These are phyloP conservation scores for Pseudocercospora fuligena DNA, from an alignment of 2,329 filamentous ascomycete species.

Conservation along the genomic window DNA sequence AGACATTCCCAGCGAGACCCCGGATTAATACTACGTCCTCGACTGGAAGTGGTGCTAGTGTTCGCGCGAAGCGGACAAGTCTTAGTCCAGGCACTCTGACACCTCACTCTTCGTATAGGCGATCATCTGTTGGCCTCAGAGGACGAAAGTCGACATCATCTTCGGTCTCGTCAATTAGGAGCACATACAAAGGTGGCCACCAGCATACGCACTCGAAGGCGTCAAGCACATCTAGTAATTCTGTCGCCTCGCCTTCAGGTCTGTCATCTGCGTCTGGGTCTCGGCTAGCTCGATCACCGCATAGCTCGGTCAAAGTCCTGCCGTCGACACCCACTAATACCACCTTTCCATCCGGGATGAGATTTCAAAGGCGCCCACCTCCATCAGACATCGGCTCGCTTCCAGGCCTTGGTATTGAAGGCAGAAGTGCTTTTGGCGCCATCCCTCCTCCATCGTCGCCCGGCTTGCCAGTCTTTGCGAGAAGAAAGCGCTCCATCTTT, in stretches of 20 bases:
- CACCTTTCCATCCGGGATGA: constrained; percentile 82
- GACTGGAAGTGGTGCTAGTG: constrained; percentile 39
- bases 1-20: constrained; percentile 48
- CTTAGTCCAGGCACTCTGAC: constrained; percentile 79
- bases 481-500: constrained; percentile 79
- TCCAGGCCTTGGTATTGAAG: constrained; percentile 35
- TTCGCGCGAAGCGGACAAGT: constrained; percentile 55
- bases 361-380: constrained; percentile 56
- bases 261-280: constrained; percentile 60
- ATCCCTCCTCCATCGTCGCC: constrained; percentile 58
- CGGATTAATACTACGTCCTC: constrained; percentile 49
- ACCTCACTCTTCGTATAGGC: constrained; percentile 82
- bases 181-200: constrained; percentile 82
- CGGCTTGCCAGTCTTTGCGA: constrained; percentile 73
- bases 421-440: constrained; percentile 29
- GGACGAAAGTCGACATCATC: constrained; percentile 96
- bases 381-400: constrained; percentile 39
- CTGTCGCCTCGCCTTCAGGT: constrained; percentile 57
- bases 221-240: constrained; percentile 84
- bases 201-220: constrained; percentile 87
- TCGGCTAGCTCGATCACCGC: constrained; percentile 72
- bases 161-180: constrained; percentile 89
- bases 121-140: constrained; percentile 79
- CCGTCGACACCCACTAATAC: constrained; percentile 80
- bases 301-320: constrained; percentile 92